These are phyloP conservation scores for Xylaria hypoxylon DNA, from an alignment of 2,329 filamentous ascomycete genomes.

Conservation along the genomic window DNA sequence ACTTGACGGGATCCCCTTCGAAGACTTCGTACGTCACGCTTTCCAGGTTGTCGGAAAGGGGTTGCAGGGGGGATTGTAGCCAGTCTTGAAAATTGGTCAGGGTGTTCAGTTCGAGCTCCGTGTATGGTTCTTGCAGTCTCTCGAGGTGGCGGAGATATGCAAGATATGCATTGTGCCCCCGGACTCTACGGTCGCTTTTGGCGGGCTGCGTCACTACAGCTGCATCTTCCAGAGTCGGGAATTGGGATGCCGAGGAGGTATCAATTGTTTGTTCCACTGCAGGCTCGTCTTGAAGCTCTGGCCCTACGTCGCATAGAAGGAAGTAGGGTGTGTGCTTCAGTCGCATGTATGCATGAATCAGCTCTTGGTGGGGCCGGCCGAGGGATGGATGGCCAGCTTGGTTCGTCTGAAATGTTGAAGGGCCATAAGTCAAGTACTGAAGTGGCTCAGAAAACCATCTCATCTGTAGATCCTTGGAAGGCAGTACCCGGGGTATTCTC, in stretches of 20 bases:
- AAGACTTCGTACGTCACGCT: constrained; percentile 99
- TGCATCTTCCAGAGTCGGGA: constrained; percentile 77
- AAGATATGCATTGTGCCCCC: constrained; percentile 63
- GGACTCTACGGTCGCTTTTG: constrained; percentile 59
- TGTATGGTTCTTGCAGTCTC: constrained; percentile 76
- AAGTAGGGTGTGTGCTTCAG: constrained; percentile 73
- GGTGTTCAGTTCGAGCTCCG: constrained; percentile 62
- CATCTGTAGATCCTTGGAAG: constrained; percentile 69
- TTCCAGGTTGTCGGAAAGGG: constrained; percentile 94
- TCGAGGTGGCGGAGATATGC: constrained; percentile 89
- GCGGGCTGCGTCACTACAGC: constrained; percentile 56
- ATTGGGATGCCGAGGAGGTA: constrained; percentile 62
- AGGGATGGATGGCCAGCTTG: constrained; percentile 71
- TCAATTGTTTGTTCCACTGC: constrained; percentile 50
- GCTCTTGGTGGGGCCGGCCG: constrained; percentile 68
- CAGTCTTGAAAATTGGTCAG: constrained; percentile 84
- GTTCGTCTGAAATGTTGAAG: constrained; percentile 69
- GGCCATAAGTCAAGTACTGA: constrained; percentile 68
- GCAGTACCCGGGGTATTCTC: constrained; percentile 68
- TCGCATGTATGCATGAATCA: constrained; percentile 73
- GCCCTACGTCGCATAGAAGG: constrained; percentile 71
- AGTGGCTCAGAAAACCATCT: constrained; percentile 78
- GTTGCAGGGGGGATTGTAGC: constrained; percentile 93
- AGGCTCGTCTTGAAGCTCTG: constrained; percentile 54
- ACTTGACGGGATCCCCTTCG: constrained; percentile 98